phyloP scores from a whole-genome alignment of 2,329 filamentous ascomycete species.

The Aphanocladium album region DNA sequence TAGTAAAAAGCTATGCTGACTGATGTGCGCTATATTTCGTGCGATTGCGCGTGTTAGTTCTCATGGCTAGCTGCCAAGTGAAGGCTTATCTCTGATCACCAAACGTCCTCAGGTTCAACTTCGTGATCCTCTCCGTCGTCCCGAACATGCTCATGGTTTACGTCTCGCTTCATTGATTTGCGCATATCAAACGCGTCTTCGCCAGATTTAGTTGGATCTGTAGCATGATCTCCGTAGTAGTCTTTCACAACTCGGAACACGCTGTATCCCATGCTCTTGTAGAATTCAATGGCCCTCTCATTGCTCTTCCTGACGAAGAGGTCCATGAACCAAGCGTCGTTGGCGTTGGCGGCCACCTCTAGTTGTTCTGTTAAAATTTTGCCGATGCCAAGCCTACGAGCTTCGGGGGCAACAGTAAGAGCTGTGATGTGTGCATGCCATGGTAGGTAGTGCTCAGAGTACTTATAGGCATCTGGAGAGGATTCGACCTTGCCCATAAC shows the following conservation, averaged over 20 bases:
- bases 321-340: constrained; percentile 91
- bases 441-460: constrained; percentile 89
- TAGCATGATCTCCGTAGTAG: constrained; percentile 86
- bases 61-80: neutral
- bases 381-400: constrained; percentile 80
- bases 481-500: constrained; percentile 97
- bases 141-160: constrained; percentile 68
- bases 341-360: constrained; percentile 74
- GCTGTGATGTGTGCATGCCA: constrained; percentile 99
- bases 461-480: constrained; percentile 67
- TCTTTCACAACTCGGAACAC: constrained; percentile 83
- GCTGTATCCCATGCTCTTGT: constrained; percentile 85
- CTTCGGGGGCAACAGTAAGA: constrained; percentile 82
- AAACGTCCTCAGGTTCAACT: constrained; percentile 82
- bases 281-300: constrained; percentile 78
- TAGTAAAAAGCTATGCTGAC: no score
- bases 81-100: constrained; percentile 41
- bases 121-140: constrained; percentile 73
- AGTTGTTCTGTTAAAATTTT: constrained; percentile 76
- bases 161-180: constrained; percentile 69
- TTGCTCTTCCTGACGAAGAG: constrained; percentile 90
- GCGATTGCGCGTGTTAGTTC: neutral
- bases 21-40: no score
- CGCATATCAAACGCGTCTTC: constrained; percentile 98
- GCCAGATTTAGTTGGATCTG: constrained; percentile 53